Evolutionary conservation across 2,329 filamentous ascomycete species (phyloP), one percentile per base, ranked within the genome.

Genomic region (Penicillium sp.): DNA sequence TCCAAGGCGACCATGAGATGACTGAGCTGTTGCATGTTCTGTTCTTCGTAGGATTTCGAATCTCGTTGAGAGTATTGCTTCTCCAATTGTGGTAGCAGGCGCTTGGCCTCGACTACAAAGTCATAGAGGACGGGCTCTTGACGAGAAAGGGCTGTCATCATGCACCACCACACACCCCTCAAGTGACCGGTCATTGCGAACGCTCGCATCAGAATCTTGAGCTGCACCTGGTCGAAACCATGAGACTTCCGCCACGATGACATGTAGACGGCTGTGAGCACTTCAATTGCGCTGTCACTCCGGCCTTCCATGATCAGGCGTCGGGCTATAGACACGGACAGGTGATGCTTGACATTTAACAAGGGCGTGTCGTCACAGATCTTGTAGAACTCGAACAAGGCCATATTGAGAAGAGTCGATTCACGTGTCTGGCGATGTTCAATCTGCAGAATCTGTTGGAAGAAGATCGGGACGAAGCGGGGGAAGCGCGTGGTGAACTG

Each of bases 151-250:
- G 68, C 73, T 2, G 74, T 74, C 53, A 77, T 53, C 41, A 78
- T 69, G 50, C 75, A 77, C 77, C 77, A 78, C 50, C 75, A 74
- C 2, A 77, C 61, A 2, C 76, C 77, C n/a, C 69, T 66, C 7
- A 73, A 54, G 35, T 76, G 70, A 4, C 68, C 65, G 5, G 60
- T 54, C 2, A 56, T 55, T 1, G 71, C 67, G 44, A 73, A 77
- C 7, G 70, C 73, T 19, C 76, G 74, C 16, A 75, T 43, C 46
- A 78, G 68, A 61, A 77, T 70, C 58, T 77, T 75, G 64, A 78
- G 67, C 50, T 69, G 73, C 7, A 73, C 68, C n/a, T 70, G 71
- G 50, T 76, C 70, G 54, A 78, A 77, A 0, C 68, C 66, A 14
- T 67, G 59, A 19, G 65, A 59, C 2, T 66, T 68, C 11, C 70